A percentile compares a stretch with the other conserved stretches of the same genome.
phyloP scores from a whole-genome alignment of 257 asterid species.

The Henckelia pumila region DNA sequence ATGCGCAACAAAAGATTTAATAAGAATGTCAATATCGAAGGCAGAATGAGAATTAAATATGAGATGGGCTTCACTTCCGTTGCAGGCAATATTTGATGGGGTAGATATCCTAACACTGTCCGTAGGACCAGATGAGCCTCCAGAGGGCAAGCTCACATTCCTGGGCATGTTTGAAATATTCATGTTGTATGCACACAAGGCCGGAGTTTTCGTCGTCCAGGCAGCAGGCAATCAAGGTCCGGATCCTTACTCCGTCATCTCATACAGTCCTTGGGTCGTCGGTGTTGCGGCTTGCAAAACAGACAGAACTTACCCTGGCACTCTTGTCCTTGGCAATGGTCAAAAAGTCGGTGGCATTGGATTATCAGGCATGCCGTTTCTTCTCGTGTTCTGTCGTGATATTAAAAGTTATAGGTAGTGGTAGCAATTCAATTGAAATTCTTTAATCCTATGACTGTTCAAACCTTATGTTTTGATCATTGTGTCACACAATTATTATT shows the following conservation, averaged over 20 bases:
- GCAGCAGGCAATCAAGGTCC: slow-evolving; percentile 94
- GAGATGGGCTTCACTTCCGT: not conserved
- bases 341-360: slow-evolving; percentile 65
- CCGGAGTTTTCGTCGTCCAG: slow-evolving; percentile 77
- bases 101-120: slow-evolving; percentile 80
- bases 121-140: slow-evolving; percentile 82
- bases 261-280: slow-evolving; percentile 85
- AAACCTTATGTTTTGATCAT: no score
- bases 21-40: not conserved
- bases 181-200: slow-evolving; percentile 76
- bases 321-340: slow-evolving; percentile 75
- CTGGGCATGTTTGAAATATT: slow-evolving; percentile 72
- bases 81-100: slow-evolving; percentile 84
- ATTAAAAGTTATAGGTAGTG: not conserved
- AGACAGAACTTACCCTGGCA: slow-evolving; percentile 75
- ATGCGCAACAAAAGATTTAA: not conserved
- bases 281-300: slow-evolving; percentile 75
- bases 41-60: not conserved
- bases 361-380: slow-evolving; percentile 51
- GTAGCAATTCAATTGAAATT: not conserved
- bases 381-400: not conserved
- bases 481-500: no score
- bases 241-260: slow-evolving; percentile 61
- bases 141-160: slow-evolving; percentile 66
- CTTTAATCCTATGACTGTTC: no score